phyloP scores from a whole-genome alignment of 2,329 filamentous ascomycete species.

The Fusarium sterilihyphosum region DNA sequence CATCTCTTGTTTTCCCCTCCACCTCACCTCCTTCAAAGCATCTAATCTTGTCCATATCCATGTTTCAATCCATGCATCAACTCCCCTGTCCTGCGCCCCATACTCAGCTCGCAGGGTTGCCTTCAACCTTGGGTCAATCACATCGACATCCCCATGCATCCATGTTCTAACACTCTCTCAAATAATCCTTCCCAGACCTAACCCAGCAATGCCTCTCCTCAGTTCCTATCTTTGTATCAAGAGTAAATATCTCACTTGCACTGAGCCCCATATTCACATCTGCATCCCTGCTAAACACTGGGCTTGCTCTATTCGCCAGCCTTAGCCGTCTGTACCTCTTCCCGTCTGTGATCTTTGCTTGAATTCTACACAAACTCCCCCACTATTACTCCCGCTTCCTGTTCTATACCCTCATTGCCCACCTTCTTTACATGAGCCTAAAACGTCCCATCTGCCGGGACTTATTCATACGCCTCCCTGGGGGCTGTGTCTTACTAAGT shows the following conservation, averaged over 20 bases:
- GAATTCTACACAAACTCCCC: conserved; percentile 41
- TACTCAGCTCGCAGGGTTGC: conserved; percentile 47
- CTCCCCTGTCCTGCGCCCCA: conserved; percentile 43
- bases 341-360: conserved; percentile 38
- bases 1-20: conserved; percentile 13
- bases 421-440: conserved; percentile 47
- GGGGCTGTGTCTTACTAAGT: conserved; percentile 61
- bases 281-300: conserved; percentile 33
- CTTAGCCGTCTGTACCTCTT: conserved; percentile 39
- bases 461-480: conserved; percentile 47
- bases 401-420: conserved; percentile 44
- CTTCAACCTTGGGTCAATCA: conserved; percentile 34
- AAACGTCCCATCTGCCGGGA: conserved; percentile 42
- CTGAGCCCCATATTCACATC: conserved; percentile 26
- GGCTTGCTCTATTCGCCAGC: conserved; percentile 27
- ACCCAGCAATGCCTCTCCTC: conserved; percentile 44
- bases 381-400: conserved; percentile 37
- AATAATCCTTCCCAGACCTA: conserved; percentile 17
- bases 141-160: conserved; percentile 18
- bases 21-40: conserved; percentile 14
- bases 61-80: conserved; percentile 11
- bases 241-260: conserved; percentile 32
- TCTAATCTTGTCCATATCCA: conserved; percentile 27
- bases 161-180: conserved; percentile 23
- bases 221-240: conserved; percentile 41